Base-by-base conservation (phyloP, 108 stramenopile species). In the Fragilariopsis cylindrus region DNA sequence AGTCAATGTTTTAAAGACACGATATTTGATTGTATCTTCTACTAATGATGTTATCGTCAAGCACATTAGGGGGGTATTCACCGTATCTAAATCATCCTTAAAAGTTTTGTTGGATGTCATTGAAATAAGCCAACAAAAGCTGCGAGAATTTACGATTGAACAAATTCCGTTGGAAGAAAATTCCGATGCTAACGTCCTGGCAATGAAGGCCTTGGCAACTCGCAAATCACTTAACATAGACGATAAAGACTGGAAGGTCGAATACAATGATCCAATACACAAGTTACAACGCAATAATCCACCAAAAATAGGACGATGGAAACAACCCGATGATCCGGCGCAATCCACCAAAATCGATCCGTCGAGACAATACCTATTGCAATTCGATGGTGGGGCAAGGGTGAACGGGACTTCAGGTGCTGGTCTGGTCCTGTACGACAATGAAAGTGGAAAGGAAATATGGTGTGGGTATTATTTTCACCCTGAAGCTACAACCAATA, bases 301-400 rank as follows among this genome's bases (percentile, higher is more conserved):
- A 63, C 64, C n/a, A 64, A 65, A 48, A 64, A 67, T 78, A 60
- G 62, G 72, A 13, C 48, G 40, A 5, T 62, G 54, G 71, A 72
- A n/a, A 72, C 18, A 74, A 11, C 48, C 65, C 45, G 68, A 69
- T 50, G 43, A 48, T 52, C 55, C 60, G 3, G 57, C 73, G 2
- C 42, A 30, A 62, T 52, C 66, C 7, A 57, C 62, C 4, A 49
- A 54, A 16, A 83, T 83, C 21, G 77, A 79, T 75, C 86, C 89
- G 5, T 47, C 70, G 13, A 69, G 69, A 58, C 74, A 74, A 0
- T 93, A 93, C 49, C 52, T 83, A 7, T 63, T 93, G 11, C 87
- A 81, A 58, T 89, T 92, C 63, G 95, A 93, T 68, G 95, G 95
- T 45, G 95, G 95, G 18, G 83, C 91, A 3, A 77, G 93, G 9